Evolutionary conservation across 1,284 basidiomycete species (phyloP).

Genomic region (Leccinum subrobustum): DNA sequence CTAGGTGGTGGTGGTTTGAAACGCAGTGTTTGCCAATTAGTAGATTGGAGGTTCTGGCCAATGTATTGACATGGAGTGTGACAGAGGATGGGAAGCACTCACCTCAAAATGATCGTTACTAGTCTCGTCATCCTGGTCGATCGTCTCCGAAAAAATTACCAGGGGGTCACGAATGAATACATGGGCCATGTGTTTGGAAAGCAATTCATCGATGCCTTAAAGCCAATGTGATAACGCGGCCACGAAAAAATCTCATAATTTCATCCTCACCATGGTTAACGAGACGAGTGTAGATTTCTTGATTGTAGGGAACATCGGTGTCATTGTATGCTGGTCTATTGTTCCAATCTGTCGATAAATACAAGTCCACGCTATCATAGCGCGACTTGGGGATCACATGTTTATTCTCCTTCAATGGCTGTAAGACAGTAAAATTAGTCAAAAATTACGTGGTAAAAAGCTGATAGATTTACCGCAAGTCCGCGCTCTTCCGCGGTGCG

Average conservation of each 20-base stretch:
- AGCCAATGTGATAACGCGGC: neutral
- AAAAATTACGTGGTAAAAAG: constrained; percentile 3
- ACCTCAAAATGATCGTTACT: constrained; percentile 98
- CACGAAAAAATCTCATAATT: neutral
- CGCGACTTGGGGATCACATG: constrained; percentile 92
- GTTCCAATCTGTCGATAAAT: constrained; percentile 84
- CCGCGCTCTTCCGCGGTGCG: constrained; percentile 94
- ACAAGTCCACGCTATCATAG: constrained; percentile 95
- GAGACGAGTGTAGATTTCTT: constrained; percentile 70
- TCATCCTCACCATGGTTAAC: constrained; percentile 62
- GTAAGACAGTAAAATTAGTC: constrained; percentile 6
- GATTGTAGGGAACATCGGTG: constrained; percentile 78
- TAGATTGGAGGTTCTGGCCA: constrained; percentile 91
- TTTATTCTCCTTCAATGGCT: constrained; percentile 78
- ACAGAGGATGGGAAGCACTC: constrained; percentile 5
- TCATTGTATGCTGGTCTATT: constrained; percentile 96
- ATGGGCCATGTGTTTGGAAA: constrained; percentile 93
- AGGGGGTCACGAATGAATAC: constrained; percentile 98
- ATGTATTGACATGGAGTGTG: constrained; percentile 9
- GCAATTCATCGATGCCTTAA: constrained; percentile 81
- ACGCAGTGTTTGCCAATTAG: constrained; percentile 98
- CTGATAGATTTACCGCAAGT: constrained; percentile 53
- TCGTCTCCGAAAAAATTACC: constrained; percentile 92
- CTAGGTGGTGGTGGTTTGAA: constrained; percentile 98
- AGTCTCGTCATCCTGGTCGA: constrained; percentile 85